Evolutionary conservation across 78 protist species (phyloP).

Genomic region (Dictyostelium discoideum): DNA sequence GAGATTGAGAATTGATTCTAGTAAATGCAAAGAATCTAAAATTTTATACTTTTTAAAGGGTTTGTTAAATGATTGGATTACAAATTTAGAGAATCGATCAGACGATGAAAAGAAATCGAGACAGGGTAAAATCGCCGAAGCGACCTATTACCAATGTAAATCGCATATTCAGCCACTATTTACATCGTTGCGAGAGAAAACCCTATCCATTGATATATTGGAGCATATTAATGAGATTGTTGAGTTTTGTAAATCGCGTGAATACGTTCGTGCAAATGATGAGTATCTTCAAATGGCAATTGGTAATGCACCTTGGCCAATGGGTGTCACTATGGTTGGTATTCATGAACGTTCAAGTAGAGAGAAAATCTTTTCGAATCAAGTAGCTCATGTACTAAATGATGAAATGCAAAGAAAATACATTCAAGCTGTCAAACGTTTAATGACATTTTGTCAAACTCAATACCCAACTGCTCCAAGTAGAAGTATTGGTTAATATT

Average conservation of each 20-base stretch:
- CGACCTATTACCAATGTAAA: conserved; percentile 65
- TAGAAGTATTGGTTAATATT: conserved; percentile 79
- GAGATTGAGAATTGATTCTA: not conserved
- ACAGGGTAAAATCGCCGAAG: conserved; percentile 56
- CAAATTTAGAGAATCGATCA: conserved; percentile 27
- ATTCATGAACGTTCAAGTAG: conserved; percentile 95
- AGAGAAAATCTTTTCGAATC: conserved; percentile 88
- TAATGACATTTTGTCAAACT: conserved; percentile 91
- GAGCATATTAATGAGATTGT: conserved; percentile 34
- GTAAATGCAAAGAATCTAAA: conserved; percentile 46
- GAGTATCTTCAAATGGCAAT: conserved; percentile 92
- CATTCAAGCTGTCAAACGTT: conserved; percentile 91
- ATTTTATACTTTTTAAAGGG: conserved; percentile 33
- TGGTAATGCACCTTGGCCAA: conserved; percentile 98
- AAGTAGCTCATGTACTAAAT: conserved; percentile 93
- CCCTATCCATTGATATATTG: conserved; percentile 46
- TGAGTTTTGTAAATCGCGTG: conserved; percentile 63
- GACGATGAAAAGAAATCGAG: conserved; percentile 40
- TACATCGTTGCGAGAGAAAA: conserved; percentile 5
- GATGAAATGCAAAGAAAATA: conserved; percentile 96
- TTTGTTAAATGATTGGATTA: conserved; percentile 67
- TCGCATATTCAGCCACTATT: conserved; percentile 84
- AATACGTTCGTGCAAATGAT: conserved; percentile 88
- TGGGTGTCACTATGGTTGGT: conserved; percentile 94
- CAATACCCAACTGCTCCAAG: conserved; percentile 88